Percentiles rank a stretch among this genome's conserved stretches.
Evolutionary conservation across 805 yeast species (phyloP).

Genomic region (Metschnikowia picachoensis): DNA sequence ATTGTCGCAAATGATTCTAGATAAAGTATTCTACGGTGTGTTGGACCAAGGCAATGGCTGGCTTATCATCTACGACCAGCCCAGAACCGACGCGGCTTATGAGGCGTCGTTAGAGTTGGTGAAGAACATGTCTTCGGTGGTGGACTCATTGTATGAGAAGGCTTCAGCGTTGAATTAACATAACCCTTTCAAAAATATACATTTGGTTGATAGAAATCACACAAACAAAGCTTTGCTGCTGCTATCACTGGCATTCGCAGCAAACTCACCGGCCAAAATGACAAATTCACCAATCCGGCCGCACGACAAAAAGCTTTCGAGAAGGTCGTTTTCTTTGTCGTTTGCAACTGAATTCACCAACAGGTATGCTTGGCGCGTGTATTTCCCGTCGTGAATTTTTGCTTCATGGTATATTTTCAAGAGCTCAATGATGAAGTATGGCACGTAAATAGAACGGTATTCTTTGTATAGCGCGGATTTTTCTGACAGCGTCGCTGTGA

Average conservation of each 20-base stretch:
- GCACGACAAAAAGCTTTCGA: constrained; percentile 55
- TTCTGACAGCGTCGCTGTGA: constrained; percentile 14
- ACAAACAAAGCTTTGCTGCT: constrained; percentile 42
- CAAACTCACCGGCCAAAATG: constrained; percentile 50
- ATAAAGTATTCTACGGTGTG: constrained; percentile 92
- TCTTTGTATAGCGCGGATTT: constrained; percentile 45
- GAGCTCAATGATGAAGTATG: constrained; percentile 64
- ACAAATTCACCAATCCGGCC: constrained; percentile 55
- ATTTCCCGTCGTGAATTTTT: constrained; percentile 37
- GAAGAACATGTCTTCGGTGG: constrained; percentile 80
- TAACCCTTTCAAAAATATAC: constrained; percentile 5
- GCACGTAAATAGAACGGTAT: constrained; percentile 66
- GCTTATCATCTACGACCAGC: constrained; percentile 87
- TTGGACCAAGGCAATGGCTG: constrained; percentile 98
- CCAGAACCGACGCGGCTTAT: constrained; percentile 82
- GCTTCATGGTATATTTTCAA: constrained; percentile 47
- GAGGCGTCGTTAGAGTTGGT: constrained; percentile 83
- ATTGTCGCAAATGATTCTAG: constrained; percentile 93
- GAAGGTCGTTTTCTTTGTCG: constrained; percentile 55
- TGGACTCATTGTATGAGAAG: constrained; percentile 88
- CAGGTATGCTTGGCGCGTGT: constrained; percentile 53
- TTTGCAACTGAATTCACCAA: constrained; percentile 65
- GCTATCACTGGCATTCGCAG: constrained; percentile 45
- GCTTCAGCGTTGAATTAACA: constrained; percentile 74
- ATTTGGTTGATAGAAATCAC: neutral